Evolutionary conservation across 257 asterid genomes (phyloP).

Genomic region (Gentiana dahurica): DNA sequence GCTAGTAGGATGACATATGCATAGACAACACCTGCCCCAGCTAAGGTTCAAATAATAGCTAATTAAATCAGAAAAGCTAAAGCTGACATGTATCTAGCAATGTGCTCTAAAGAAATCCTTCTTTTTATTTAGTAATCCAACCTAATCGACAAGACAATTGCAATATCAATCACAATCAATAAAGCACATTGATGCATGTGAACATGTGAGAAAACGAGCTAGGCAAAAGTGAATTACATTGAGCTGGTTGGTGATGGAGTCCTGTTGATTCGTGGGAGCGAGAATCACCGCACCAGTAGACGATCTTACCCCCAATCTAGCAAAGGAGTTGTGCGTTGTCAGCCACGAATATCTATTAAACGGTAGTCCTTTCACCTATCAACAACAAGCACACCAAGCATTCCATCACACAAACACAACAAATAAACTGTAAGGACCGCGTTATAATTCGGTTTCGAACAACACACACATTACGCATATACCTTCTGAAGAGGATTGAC

Average conservation of each 20-base stretch:
- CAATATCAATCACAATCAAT: background rate
- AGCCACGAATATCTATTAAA: conserved; percentile 84
- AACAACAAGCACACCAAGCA: background rate
- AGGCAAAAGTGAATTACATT: conserved; percentile 26
- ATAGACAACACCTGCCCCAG: too few relatives aligned
- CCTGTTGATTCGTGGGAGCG: conserved; percentile 80
- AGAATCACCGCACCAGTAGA: conserved; percentile 53
- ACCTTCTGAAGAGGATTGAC: conserved; percentile 72
- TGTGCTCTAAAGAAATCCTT: too few relatives aligned
- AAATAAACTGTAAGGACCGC: background rate
- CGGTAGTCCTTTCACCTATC: conserved; percentile 73
- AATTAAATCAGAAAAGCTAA: too few relatives aligned
- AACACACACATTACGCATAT: background rate
- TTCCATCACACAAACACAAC: background rate
- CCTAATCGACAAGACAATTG: too few relatives aligned
- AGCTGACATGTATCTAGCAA: too few relatives aligned
- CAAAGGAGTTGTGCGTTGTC: conserved; percentile 78
- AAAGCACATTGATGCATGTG: background rate
- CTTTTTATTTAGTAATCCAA: too few relatives aligned
- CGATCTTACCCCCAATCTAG: conserved; percentile 61
- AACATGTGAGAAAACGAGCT: background rate
- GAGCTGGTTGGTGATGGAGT: conserved; percentile 76
- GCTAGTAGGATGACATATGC: too few relatives aligned
- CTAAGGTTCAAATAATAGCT: too few relatives aligned
- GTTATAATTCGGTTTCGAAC: background rate